These are phyloP conservation scores for Voacanga thouarsii DNA, from an alignment of 257 asterid species.

Conservation along the genomic window DNA sequence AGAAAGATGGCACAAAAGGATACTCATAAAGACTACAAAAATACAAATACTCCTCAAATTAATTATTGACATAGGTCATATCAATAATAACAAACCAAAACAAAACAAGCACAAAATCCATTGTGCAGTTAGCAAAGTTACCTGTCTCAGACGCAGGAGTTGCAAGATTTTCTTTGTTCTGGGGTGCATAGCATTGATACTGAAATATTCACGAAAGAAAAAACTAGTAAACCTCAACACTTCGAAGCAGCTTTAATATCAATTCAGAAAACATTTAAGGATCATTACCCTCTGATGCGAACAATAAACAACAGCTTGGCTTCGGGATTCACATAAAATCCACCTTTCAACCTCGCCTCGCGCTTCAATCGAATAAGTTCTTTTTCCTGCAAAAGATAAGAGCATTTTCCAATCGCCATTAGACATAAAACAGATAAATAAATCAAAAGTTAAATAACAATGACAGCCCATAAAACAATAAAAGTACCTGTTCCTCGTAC, in stretches of 20 bases:
- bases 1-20: neutral
- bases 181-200: conserved; percentile 74
- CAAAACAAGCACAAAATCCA: neutral
- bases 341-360: conserved; percentile 80
- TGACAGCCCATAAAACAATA: neutral
- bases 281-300: conserved; percentile 63
- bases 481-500: conserved; percentile 47
- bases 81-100: neutral
- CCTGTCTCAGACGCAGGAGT: conserved; percentile 69
- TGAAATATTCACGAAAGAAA: conserved; percentile 19
- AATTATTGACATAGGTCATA: neutral
- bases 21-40: neutral
- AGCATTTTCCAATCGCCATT: neutral
- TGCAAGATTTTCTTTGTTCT: conserved; percentile 64
- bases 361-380: conserved; percentile 64
- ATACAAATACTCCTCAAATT: neutral
- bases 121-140: neutral
- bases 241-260: neutral
- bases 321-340: conserved; percentile 74
- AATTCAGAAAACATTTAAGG: neutral
- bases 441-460: too few relatives aligned
- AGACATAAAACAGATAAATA: too few relatives aligned
- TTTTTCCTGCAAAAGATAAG: conserved; percentile 33
- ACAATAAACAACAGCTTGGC: conserved; percentile 62
- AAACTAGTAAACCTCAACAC: neutral